Evolutionary conservation across 75 land plant genomes (phyloP).

Genomic region (Isoetes taiwanensis): DNA sequence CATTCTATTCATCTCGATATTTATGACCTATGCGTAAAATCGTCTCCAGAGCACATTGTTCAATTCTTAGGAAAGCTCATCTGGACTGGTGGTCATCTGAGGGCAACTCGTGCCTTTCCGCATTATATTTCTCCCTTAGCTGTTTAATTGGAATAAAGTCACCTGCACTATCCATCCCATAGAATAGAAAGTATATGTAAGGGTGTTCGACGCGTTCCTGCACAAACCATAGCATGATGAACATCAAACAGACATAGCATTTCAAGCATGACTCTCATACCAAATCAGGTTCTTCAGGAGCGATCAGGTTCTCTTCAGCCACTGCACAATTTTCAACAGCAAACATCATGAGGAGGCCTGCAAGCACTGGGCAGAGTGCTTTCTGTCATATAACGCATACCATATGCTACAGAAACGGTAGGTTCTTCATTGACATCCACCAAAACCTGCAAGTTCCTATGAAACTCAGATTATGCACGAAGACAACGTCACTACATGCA

Average conservation of each 20-base stretch:
- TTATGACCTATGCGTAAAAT: too few relatives aligned
- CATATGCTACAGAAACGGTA: slow-evolving; percentile 69
- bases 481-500: too few relatives aligned
- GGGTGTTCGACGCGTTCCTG: slow-evolving; percentile 85
- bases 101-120: slow-evolving; percentile 75
- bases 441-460: slow-evolving; percentile 74
- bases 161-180: slow-evolving; percentile 87
- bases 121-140: slow-evolving; percentile 75
- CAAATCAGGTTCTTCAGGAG: slow-evolving; percentile 43
- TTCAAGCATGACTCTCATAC: slow-evolving; percentile 21
- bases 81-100: too few relatives aligned
- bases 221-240: too few relatives aligned
- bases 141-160: slow-evolving; percentile 90
- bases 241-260: too few relatives aligned
- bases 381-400: slow-evolving; percentile 18
- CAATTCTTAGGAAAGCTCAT: too few relatives aligned
- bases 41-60: too few relatives aligned
- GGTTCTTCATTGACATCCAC: slow-evolving; percentile 83
- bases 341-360: neutral
- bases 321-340: slow-evolving; percentile 29
- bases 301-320: slow-evolving; percentile 66
- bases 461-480: too few relatives aligned
- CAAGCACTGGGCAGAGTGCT: too few relatives aligned
- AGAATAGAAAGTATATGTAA: slow-evolving; percentile 74
- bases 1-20: too few relatives aligned